These are phyloP conservation scores for Starmerella geochares DNA, from an alignment of 805 yeast species.

Conservation along the genomic window DNA sequence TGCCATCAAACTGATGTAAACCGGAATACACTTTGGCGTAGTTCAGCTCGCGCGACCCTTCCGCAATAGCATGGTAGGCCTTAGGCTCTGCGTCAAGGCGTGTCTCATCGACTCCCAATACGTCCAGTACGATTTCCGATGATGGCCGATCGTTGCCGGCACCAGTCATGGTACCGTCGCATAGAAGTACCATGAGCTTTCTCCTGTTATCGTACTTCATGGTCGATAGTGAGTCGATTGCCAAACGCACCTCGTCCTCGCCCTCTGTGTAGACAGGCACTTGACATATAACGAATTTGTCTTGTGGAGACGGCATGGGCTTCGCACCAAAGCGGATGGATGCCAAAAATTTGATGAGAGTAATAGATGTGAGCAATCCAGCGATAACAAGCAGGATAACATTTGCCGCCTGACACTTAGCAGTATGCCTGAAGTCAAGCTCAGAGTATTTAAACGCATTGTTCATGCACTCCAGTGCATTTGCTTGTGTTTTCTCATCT, in stretches of 20 bases:
- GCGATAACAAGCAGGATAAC: slow-evolving; percentile 34
- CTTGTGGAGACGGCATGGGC: slow-evolving; percentile 33
- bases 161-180: slow-evolving; percentile 54
- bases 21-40: slow-evolving; percentile 57
- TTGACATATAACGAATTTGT: slow-evolving; percentile 36
- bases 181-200: slow-evolving; percentile 45
- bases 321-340: slow-evolving; percentile 34
- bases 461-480: slow-evolving; percentile 31
- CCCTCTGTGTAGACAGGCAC: slow-evolving; percentile 47
- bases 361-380: slow-evolving; percentile 32
- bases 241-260: slow-evolving; percentile 44
- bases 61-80: slow-evolving; percentile 48
- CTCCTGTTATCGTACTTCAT: slow-evolving; percentile 48
- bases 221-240: slow-evolving; percentile 48
- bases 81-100: slow-evolving; percentile 42
- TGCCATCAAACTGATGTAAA: slow-evolving; percentile 46
- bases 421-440: slow-evolving; percentile 34
- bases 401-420: slow-evolving; percentile 36
- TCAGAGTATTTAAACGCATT: slow-evolving; percentile 32
- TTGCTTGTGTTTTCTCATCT: slow-evolving; percentile 26
- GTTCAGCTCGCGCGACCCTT: slow-evolving; percentile 49
- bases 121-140: slow-evolving; percentile 43
- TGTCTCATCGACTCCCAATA: slow-evolving; percentile 38
- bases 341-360: slow-evolving; percentile 34
- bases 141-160: slow-evolving; percentile 49